These are phyloP conservation scores for Aspergillus heteromorphus DNA, from an alignment of 495 filamentous ascomycete species.

Conservation along the genomic window DNA sequence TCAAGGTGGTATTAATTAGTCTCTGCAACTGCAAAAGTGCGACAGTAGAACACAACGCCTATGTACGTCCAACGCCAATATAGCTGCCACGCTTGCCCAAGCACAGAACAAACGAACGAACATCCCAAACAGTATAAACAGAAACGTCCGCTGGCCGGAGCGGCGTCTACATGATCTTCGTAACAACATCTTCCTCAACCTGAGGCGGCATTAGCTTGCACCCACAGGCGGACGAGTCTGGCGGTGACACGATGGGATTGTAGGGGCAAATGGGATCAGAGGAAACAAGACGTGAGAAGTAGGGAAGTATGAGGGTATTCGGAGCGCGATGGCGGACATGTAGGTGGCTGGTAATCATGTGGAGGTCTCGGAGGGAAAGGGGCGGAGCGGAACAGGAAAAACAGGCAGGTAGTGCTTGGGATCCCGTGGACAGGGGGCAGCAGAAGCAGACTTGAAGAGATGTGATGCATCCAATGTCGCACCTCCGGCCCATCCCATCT, in stretches of 20 bases:
- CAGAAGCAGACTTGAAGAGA: neutral
- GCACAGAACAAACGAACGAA: slow-evolving; percentile 11
- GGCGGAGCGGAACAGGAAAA: neutral
- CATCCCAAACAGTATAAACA: slow-evolving; percentile 21
- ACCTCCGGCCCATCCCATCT: neutral
- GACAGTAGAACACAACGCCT: slow-evolving; percentile 23
- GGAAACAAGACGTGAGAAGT: neutral
- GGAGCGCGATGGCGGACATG: neutral
- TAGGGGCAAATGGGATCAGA: neutral
- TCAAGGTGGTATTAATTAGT: slow-evolving; percentile 36
- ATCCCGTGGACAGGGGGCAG: neutral
- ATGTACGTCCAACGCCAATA: slow-evolving; percentile 29
- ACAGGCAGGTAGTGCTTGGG: neutral
- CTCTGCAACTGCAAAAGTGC: slow-evolving; percentile 11
- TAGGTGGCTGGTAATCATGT: neutral
- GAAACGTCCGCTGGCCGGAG: slow-evolving; percentile 16
- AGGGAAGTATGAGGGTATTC: neutral
- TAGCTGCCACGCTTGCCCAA: slow-evolving; percentile 11
- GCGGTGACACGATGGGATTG: neutral
- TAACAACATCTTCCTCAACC: slow-evolving; percentile 91
- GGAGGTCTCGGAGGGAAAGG: neutral
- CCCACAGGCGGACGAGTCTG: slow-evolving; percentile 7
- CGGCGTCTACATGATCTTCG: slow-evolving; percentile 79
- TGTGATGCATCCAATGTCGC: neutral
- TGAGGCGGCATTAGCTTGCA: slow-evolving; percentile 59